Percentiles rank a stretch among this genome's conserved stretches.
These are phyloP conservation scores for Areca catechu DNA, from an alignment of 176 grass and related monocot species.

Conservation along the genomic window DNA sequence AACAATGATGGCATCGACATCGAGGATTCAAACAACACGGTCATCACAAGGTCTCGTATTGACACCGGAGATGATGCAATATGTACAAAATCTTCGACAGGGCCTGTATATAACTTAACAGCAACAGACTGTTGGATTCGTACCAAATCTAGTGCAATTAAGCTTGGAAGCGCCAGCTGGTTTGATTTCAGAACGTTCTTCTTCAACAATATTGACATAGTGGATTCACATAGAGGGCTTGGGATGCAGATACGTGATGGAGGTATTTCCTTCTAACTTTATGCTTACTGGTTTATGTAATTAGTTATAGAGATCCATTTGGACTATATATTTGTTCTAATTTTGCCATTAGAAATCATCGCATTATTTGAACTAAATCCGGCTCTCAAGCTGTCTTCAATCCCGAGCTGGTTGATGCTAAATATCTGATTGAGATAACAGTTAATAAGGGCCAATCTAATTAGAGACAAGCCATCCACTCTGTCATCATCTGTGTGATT, in stretches of 20 bases:
- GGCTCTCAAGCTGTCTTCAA: too few relatives aligned
- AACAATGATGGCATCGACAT: conserved; percentile 95
- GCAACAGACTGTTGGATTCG: conserved; percentile 75
- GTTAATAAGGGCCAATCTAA: too few relatives aligned
- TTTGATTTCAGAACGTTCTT: conserved; percentile 51
- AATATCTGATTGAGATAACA: too few relatives aligned
- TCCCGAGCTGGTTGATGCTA: too few relatives aligned
- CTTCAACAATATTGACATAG: conserved; percentile 70
- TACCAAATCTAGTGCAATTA: conserved; percentile 81
- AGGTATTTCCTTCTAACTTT: conserved; percentile 27
- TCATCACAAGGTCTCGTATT: conserved; percentile 55
- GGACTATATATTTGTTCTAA: too few relatives aligned
- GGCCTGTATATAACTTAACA: conserved; percentile 61
- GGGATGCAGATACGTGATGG: conserved; percentile 89
- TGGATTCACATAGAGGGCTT: conserved; percentile 71
- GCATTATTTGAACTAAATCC: too few relatives aligned
- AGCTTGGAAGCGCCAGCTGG: conserved; percentile 53
- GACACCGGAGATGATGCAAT: conserved; percentile 82
- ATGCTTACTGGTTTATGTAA: too few relatives aligned
- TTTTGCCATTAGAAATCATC: too few relatives aligned
- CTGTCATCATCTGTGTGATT: too few relatives aligned
- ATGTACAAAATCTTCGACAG: conserved; percentile 52
- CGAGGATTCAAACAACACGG: conserved; percentile 66
- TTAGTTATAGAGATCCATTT: too few relatives aligned
- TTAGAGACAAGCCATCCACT: too few relatives aligned